phyloP scores from a whole-genome alignment of 1,139 yeast genomes.

The Kodamaea sp. region DNA sequence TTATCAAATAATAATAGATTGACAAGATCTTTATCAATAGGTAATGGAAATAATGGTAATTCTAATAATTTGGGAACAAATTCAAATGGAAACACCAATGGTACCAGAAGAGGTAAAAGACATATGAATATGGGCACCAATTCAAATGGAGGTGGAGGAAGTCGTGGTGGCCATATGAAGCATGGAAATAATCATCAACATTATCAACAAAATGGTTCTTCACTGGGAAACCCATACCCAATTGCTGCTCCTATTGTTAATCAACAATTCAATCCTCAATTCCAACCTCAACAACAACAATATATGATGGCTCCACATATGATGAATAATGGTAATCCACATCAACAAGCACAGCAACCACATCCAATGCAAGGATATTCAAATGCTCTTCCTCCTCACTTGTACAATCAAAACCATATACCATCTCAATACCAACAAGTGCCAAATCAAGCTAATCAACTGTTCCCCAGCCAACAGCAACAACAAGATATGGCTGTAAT shows the following conservation, averaged over 20 bases:
- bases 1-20: slow-evolving; percentile 39
- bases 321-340: background rate
- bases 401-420: background rate
- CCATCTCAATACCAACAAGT: slow-evolving; percentile 3
- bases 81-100: slow-evolving; percentile 7
- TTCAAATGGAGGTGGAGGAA: slow-evolving; percentile 5
- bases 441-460: slow-evolving; percentile 3
- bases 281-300: slow-evolving; percentile 8
- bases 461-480: slow-evolving; percentile 8
- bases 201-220: no score
- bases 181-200: slow-evolving; percentile 1
- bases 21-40: slow-evolving; percentile 26
- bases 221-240: no score
- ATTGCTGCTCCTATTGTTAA: background rate
- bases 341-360: slow-evolving; percentile 1
- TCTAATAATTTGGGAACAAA: slow-evolving; percentile 16
- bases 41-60: slow-evolving; percentile 18
- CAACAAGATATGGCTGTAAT: slow-evolving; percentile 37
- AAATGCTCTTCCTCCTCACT: background rate
- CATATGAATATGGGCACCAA: slow-evolving; percentile 17
- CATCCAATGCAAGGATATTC: background rate
- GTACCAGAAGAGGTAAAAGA: slow-evolving; percentile 21
- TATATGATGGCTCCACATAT: slow-evolving; percentile 9
- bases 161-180: slow-evolving; percentile 7
- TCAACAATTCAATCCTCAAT: slow-evolving; percentile 5